A percentile compares a stretch with the other conserved stretches of the same genome.
Conservation (phyloP, 2,329 filamentous ascomycete genomes). For the Colletotrichum shisoi region DNA sequence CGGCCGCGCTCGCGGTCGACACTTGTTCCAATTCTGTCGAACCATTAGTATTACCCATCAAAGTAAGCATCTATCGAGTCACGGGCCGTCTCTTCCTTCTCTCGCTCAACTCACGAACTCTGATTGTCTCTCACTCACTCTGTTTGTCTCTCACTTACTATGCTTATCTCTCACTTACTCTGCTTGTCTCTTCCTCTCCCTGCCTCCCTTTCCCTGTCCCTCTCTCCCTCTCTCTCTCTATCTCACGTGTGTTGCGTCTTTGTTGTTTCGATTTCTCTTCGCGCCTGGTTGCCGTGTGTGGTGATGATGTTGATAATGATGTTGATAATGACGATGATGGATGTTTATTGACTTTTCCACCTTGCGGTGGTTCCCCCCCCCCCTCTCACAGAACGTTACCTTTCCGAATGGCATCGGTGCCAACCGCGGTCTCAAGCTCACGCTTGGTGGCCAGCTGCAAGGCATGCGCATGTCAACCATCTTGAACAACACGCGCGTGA, state of each 20-base stretch:
- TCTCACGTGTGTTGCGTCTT: slow-evolving; percentile 10
- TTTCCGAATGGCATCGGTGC: slow-evolving; percentile 39
- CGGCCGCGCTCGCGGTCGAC: slow-evolving; percentile 26
- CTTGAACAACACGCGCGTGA: slow-evolving; percentile 37
- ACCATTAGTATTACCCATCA: slow-evolving; percentile 36
- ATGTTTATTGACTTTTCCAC: no score
- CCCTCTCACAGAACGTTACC: slow-evolving; percentile 31
- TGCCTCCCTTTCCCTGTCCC: no score
- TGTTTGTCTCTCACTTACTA: no score
- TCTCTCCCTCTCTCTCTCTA: no score
- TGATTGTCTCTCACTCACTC: no score
- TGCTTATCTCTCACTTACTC: no score
- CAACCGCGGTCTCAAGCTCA: slow-evolving; percentile 37
- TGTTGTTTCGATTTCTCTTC: neutral
- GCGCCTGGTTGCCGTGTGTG: slow-evolving; percentile 21
- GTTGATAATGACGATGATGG: no score
- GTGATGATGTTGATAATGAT: no score
- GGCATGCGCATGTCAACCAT: slow-evolving; percentile 38
- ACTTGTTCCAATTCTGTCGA: slow-evolving; percentile 22
- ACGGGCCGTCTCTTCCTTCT: slow-evolving; percentile 11
- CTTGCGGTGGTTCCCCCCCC: no score
- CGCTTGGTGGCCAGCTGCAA: slow-evolving; percentile 37
- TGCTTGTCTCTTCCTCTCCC: no score
- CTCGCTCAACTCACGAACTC: no score
- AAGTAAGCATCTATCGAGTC: slow-evolving; percentile 32